These are phyloP conservation scores for Choiromyces venosus DNA, from an alignment of 495 filamentous ascomycete species.

Conservation along the genomic window DNA sequence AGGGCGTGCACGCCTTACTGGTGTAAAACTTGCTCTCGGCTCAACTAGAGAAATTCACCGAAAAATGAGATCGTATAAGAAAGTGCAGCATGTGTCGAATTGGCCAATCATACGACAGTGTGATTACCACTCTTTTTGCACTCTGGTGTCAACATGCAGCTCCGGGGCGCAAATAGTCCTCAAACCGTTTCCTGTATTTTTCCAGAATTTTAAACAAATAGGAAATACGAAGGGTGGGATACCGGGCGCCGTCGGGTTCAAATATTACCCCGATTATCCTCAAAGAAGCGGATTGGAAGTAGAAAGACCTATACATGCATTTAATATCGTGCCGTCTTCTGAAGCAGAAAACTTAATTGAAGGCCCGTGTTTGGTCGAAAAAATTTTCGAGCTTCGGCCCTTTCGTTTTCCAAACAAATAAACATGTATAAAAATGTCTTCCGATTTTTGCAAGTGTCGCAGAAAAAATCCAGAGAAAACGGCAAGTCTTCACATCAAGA, in stretches of 20 bases:
- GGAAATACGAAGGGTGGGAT: neutral
- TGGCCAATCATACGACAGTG: neutral
- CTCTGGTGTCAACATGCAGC: neutral
- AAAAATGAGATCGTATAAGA: neutral
- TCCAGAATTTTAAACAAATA: neutral
- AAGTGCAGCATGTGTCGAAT: neutral
- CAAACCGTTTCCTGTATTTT: neutral
- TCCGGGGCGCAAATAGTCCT: neutral
- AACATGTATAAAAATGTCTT: neutral
- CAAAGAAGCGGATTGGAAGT: neutral
- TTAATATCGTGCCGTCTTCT: conserved; percentile 1
- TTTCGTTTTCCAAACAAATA: neutral
- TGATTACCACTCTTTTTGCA: neutral
- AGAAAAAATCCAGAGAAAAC: neutral
- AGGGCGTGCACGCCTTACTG: neutral
- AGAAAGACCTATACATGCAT: neutral
- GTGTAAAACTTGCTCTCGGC: neutral
- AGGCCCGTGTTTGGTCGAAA: neutral
- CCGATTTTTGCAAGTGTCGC: neutral
- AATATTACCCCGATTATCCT: neutral
- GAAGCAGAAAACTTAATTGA: neutral
- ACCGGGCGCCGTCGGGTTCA: neutral
- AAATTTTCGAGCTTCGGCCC: neutral
- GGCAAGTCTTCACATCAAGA: neutral
- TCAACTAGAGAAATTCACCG: neutral